These are phyloP conservation scores for Colletotrichum trifolii DNA, from an alignment of 2,329 filamentous ascomycete species.

Conservation along the genomic window DNA sequence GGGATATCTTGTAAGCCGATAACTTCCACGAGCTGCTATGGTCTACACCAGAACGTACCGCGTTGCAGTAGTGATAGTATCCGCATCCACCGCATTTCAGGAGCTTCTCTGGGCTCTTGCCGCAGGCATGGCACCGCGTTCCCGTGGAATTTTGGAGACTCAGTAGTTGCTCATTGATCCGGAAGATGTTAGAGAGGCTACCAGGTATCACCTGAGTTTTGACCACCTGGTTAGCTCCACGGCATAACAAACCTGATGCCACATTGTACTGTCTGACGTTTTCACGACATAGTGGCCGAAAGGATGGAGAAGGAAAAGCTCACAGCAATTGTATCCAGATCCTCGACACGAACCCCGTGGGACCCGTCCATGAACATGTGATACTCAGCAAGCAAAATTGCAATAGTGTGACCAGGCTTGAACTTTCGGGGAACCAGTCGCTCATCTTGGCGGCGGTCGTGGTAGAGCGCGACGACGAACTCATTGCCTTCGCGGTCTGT, in stretches of 20 bases:
- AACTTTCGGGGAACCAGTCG: neutral
- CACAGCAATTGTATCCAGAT: neutral
- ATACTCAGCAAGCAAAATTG: neutral
- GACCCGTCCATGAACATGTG: conserved; percentile 2
- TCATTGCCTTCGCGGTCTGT: neutral
- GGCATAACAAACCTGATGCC: too few relatives aligned
- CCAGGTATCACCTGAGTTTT: neutral
- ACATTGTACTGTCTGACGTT: too few relatives aligned
- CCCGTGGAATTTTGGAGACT: neutral
- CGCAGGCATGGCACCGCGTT: neutral
- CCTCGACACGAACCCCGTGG: neutral
- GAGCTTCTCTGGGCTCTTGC: neutral
- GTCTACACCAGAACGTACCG: neutral
- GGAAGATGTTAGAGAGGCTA: neutral
- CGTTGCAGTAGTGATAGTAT: neutral
- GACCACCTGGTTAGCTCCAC: neutral
- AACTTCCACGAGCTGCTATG: neutral
- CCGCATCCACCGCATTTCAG: conserved; percentile 9
- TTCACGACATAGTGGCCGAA: neutral
- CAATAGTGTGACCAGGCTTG: conserved; percentile 1
- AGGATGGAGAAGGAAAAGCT: neutral
- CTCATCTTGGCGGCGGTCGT: neutral
- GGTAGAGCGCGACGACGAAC: conserved; percentile 3
- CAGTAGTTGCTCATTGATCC: neutral
- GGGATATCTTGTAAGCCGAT: neutral